phyloP scores from a whole-genome alignment of 2,329 filamentous ascomycete genomes.

The Sarocladium brachiariae region DNA sequence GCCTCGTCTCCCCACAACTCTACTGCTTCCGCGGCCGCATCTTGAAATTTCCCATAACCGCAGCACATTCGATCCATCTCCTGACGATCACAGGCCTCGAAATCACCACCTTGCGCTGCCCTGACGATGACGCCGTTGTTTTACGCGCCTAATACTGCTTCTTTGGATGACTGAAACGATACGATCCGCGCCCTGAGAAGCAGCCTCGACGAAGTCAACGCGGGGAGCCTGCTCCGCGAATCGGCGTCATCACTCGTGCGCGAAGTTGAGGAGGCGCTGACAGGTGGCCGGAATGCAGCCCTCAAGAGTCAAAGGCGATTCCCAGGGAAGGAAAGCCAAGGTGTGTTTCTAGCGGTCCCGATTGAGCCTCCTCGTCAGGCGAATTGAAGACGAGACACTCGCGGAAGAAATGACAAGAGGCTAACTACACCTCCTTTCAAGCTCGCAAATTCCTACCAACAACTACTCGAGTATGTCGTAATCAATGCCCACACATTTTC shows the following conservation, averaged over 20 bases:
- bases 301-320: conserved; percentile 50
- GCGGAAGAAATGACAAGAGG: background rate
- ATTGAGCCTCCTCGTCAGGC: too few species aligned
- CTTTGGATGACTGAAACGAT: background rate
- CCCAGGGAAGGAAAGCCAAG: conserved; percentile 57
- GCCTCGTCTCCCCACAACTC: conserved; percentile 5
- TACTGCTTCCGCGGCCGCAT: background rate
- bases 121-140: background rate
- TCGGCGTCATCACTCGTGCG: background rate
- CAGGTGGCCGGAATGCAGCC: conserved; percentile 39
- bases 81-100: background rate
- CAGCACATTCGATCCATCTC: background rate
- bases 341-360: conserved; percentile 25
- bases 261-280: background rate
- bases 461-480: conserved; percentile 76
- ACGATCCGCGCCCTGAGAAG: background rate
- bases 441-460: conserved; percentile 96
- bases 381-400: background rate
- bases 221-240: conserved; percentile 4
- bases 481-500: too few species aligned
- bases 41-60: conserved; percentile 6
- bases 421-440: conserved; percentile 27
- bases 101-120: background rate
- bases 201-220: background rate
- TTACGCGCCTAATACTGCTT: background rate